These are phyloP conservation scores for Vitis rotundifolia DNA, from an alignment of 164 flowering plant species.

Conservation along the genomic window DNA sequence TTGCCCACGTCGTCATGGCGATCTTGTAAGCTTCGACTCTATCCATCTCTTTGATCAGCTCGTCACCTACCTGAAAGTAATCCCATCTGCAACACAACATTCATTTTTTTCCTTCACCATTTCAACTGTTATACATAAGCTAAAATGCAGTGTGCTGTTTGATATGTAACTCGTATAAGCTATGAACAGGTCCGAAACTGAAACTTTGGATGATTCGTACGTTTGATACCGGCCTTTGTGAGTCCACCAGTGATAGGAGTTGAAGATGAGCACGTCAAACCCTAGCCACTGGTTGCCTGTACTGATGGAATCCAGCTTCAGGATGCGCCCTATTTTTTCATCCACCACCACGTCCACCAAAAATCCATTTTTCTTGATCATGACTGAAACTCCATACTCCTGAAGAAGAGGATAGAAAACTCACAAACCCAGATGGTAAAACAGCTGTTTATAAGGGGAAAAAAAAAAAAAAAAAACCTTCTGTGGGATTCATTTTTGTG, in stretches of 20 bases:
- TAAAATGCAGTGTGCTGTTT: background rate
- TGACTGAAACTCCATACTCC: constrained; percentile 12
- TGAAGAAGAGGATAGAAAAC: background rate
- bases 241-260: constrained; percentile 43
- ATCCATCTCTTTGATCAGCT: constrained; percentile 6
- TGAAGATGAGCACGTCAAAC: constrained; percentile 32
- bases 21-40: constrained; percentile 1
- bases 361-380: background rate
- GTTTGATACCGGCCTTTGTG: constrained; percentile 30
- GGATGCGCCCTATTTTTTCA: constrained; percentile 13
- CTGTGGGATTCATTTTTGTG: no score
- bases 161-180: background rate
- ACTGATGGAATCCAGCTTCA: constrained; percentile 31
- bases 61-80: background rate
- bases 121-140: background rate
- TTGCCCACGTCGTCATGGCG: constrained; percentile 8
- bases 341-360: constrained; percentile 8
- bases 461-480: no score
- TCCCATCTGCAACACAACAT: constrained; percentile 6
- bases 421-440: no score
- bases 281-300: constrained; percentile 25
- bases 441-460: no score
- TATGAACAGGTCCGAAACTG: no score
- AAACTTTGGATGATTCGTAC: constrained; percentile 12
- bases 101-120: background rate